Evolutionary conservation across 176 grass and related monocot genomes (phyloP), one percentile per base, ranked within the genome.

Genomic region (Aegilops bicornis): DNA sequence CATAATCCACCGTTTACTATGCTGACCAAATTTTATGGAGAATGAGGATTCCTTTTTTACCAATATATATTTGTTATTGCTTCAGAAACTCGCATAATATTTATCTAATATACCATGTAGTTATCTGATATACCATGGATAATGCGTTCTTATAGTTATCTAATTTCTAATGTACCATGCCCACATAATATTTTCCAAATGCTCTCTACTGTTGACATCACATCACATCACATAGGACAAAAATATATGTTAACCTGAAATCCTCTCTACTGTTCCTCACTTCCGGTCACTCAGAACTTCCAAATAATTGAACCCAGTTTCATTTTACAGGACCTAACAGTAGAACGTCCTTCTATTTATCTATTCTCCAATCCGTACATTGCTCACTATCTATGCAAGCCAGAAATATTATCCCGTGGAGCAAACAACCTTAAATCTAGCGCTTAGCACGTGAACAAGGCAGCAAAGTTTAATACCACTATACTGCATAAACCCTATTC

Each of bases 401-500:
- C 4, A 7, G 73, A n/a, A 20, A 67, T 25, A 76, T n/a, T 7
- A 65, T 67, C 72, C 58, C 24, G 19, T 73, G 8, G 19, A 80
- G 16, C 33, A 7, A 47, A 47, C 43, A 47, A 14, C 43, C 43
- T 47, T 27, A 29, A 13, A 13, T 7, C 25, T 75, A 22, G 69
- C 17, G 58, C 27, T 73, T 73, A 67, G 37, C 58, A 64, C 48
- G 79, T 50, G 54, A 81, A 73, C 20, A 61, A 22, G 36, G 37
- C 68, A 80, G 42, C 5, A 48, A 52, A 76, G 20, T 42, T 12
- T 39, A 74, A 50, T n/a, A 30, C 29, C 39, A 2, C 54, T 69
- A 48, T 54, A 73, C 22, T 24, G 45, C 30, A 37, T 77, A 86
- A 78, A 78, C 52, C 64, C 39, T 77, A 52, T 36, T 52, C 48